Evolutionary conservation across 2,329 filamentous ascomycete genomes (phyloP), one percentile per base, ranked within the genome.

Genomic region (Nothopassalora personata): DNA sequence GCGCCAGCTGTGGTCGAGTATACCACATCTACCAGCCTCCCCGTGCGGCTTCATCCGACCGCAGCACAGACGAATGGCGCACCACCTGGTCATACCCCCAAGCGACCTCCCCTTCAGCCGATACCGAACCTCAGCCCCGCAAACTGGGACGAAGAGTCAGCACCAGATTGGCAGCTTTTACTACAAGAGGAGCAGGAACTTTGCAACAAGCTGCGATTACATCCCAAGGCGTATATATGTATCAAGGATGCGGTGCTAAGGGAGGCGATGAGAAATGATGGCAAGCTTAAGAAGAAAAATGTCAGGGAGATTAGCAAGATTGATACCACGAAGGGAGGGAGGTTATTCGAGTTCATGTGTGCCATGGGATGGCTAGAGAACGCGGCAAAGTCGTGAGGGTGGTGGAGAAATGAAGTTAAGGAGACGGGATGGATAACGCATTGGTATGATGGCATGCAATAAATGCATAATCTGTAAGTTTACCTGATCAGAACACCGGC

Each of bases 321-420:
- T 54, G 93, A 97, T 70, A 84, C 86, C 9, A 88, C 89, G 64
- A 97, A 97, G 74, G 88, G 89, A 0, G 87, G 88, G 18, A 83
- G 90, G 65, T 85, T 97, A 59, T 97, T 93, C 75, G 94, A 97
- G 73, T 97, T 97, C 72, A 92, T 97, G 77, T 89, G 96, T 63
- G 90, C 91, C 71, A 87, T 86, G 57, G 94, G 93, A 2, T 97
- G 93, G 91, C 87, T 97, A 61, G 66, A 60, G 9, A 72, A 71
- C 63, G 70, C 67, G 33, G 88, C 86, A 33, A 94, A 95, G 78
- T 53, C 60, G 19, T 57, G 36, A 52, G 28, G 53, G 7, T 13
- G 34, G 23, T 18, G n/a, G 13, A 28, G 19, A n/a, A 9, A 31
- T 33, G 34, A 47, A 27, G 11, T 1, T 4, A 18, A n/a, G 13